Evolutionary conservation across 2,329 filamentous ascomycete genomes (phyloP).

Genomic region (Neofusicoccum sp.): DNA sequence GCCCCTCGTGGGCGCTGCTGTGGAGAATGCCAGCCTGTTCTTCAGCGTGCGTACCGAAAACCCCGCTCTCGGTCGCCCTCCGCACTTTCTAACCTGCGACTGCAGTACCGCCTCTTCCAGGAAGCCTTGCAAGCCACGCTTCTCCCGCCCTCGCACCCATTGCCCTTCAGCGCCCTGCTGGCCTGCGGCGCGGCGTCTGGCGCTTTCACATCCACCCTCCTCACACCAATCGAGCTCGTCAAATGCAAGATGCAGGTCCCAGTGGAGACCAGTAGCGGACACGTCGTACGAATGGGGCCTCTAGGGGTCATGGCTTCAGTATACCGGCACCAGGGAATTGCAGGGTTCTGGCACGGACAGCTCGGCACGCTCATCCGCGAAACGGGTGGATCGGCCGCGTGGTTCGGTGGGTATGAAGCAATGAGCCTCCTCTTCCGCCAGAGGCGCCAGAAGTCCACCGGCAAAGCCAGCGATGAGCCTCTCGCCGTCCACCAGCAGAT

Average conservation of each 20-base stretch:
- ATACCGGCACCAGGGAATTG: conserved; percentile 76
- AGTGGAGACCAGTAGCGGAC: conserved; percentile 36
- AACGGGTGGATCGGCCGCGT: conserved; percentile 87
- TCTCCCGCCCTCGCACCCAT: conserved; percentile 52
- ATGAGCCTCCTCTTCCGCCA: conserved; percentile 68
- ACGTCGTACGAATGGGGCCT: conserved; percentile 55
- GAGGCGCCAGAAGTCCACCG: conserved; percentile 26
- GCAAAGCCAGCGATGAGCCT: conserved; percentile 48
- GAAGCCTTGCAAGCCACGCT: conserved; percentile 64
- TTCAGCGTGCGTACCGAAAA: conserved; percentile 59
- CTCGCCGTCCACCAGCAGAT: conserved; percentile 86
- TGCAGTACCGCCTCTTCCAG: conserved; percentile 49
- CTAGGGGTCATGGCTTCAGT: conserved; percentile 72
- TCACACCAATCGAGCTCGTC: conserved; percentile 94
- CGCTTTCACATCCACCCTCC: conserved; percentile 81
- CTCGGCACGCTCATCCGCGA: conserved; percentile 90
- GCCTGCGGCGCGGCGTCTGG: conserved; percentile 83
- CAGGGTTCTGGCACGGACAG: conserved; percentile 94
- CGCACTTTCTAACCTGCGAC: conserved; percentile 27
- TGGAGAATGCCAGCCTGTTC: conserved; percentile 90
- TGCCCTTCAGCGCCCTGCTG: conserved; percentile 74
- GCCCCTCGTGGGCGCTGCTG: conserved; percentile 83
- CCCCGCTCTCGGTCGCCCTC: neutral
- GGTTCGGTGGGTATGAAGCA: conserved; percentile 68
- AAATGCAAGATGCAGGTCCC: conserved; percentile 98